Evolutionary conservation across 805 yeast species (phyloP).

Genomic region (Lachancea quebecensis): DNA sequence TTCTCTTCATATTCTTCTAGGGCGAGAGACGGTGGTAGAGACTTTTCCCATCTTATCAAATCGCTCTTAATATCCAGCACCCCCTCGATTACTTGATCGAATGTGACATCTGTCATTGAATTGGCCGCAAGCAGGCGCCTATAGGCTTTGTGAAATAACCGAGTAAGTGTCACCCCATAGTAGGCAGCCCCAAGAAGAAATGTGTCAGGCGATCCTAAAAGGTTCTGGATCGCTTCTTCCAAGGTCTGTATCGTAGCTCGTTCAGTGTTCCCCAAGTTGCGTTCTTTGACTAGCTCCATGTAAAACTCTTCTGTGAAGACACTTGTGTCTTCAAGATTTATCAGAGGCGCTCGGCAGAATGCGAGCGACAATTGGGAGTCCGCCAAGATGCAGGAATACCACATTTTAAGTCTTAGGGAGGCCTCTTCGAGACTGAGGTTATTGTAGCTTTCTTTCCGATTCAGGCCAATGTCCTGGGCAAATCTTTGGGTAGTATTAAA

Average conservation of each 20-base stretch:
- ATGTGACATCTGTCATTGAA: slow-evolving; percentile 13
- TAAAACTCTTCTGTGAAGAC: slow-evolving; percentile 20
- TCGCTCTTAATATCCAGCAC: slow-evolving; percentile 13
- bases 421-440: slow-evolving; percentile 35
- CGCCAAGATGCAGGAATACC: slow-evolving; percentile 38
- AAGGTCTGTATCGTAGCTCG: slow-evolving; percentile 2
- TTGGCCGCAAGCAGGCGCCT: slow-evolving; percentile 18
- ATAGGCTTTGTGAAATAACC: slow-evolving; percentile 15
- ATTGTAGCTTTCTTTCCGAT: slow-evolving; percentile 40
- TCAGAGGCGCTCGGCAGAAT: slow-evolving; percentile 18
- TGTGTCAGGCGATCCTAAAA: slow-evolving; percentile 15
- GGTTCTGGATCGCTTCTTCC: slow-evolving; percentile 13
- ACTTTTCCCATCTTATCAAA: slow-evolving; percentile 19
- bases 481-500: slow-evolving; percentile 43
- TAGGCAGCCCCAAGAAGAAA: slow-evolving; percentile 19
- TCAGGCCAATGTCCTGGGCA: slow-evolving; percentile 53
- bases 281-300: slow-evolving; percentile 14
- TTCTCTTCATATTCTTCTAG: slow-evolving; percentile 18
- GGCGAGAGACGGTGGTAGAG: slow-evolving; percentile 20
- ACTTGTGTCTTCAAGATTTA: slow-evolving; percentile 19
- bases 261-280: slow-evolving; percentile 4
- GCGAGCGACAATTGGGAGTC: slow-evolving; percentile 21
- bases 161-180: slow-evolving; percentile 13
- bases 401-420: slow-evolving; percentile 35
- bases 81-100: slow-evolving; percentile 20